Base-by-base conservation (phyloP, 352 stramenopile species). In the Pythium sp. region DNA sequence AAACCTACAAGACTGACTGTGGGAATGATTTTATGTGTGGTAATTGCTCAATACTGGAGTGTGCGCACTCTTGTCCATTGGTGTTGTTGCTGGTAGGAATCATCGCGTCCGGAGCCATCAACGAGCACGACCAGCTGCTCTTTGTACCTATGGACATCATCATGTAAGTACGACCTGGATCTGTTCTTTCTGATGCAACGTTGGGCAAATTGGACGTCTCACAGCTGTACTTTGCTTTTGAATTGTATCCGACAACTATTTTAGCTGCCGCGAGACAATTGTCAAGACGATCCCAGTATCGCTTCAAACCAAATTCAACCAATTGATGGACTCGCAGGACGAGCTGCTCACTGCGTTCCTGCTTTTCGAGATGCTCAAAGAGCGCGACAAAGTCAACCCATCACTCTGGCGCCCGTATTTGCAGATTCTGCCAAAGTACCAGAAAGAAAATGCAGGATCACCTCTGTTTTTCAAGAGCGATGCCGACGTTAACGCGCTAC, bases 261-360 rank as follows among this genome's bases (percentile, higher is more conserved):
- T 51, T 22, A 86, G 79, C 11, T 86, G 76, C 28, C 60, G 67
- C 11, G 76, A 90, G 43, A 86, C 78, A 22, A 73, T 77, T 26
- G 30, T 61, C 1, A 46, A 71, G 14, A 26, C 24, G 11, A 78
- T 80, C 47, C 47, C 71, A 1, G 22, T 62, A 18, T 67, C 75
- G 30, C 61, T 90, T 26, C 62, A 69, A n/a, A 47, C 68, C 14
- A 84, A 78, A 28, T 74, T 89, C 46, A 30, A 49, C 15, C 78
- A 78, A 28, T 61, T 91, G 4, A 14, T 67, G 20, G 58, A 68
- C 1, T 64, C 76, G 15, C 68, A 75, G 34, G 79, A 90, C 34
- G 86, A 90, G 59, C 56, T 91, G 20, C 55, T 93, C 28, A 87
- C 84, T 0, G 82, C 81, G 24, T 92, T 91, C 62, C 55, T 93